A percentile compares a stretch with the other conserved stretches of the same genome.
Evolutionary conservation across 345 rosid species (phyloP).

Genomic region (Passiflora organensis): DNA sequence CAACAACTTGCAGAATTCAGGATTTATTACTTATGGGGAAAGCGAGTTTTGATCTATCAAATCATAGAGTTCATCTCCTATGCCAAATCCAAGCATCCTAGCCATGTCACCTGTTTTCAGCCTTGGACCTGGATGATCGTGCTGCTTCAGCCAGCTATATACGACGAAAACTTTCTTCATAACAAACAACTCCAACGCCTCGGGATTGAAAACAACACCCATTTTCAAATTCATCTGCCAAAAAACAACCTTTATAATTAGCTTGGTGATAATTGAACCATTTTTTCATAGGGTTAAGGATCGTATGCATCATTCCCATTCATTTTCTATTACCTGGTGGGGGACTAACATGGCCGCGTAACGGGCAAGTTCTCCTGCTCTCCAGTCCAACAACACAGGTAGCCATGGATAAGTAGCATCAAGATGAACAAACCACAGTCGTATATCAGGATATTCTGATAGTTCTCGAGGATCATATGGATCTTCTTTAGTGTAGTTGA

Average conservation of each 20-base stretch:
- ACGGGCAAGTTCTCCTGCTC: constrained; percentile 90
- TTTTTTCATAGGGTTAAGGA: no score
- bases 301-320: background rate
- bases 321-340: constrained; percentile 51
- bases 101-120: constrained; percentile 80
- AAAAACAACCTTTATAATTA: background rate
- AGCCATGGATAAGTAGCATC: constrained; percentile 84
- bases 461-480: constrained; percentile 61
- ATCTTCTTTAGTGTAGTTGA: constrained; percentile 65
- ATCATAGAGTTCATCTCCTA: constrained; percentile 67
- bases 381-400: constrained; percentile 76
- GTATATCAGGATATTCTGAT: constrained; percentile 75
- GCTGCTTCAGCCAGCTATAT: constrained; percentile 64
- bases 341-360: constrained; percentile 84
- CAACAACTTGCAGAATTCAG: no score
- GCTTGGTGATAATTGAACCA: no score
- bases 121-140: constrained; percentile 55
- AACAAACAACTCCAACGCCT: constrained; percentile 71
- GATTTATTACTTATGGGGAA: background rate
- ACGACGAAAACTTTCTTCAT: constrained; percentile 71
- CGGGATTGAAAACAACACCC: constrained; percentile 89
- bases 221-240: constrained; percentile 74
- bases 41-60: constrained; percentile 35
- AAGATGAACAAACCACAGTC: constrained; percentile 87
- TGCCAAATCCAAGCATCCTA: constrained; percentile 82